Evolutionary conservation across 1,139 yeast species (phyloP).

Genomic region (Candida tetrigidarum): DNA sequence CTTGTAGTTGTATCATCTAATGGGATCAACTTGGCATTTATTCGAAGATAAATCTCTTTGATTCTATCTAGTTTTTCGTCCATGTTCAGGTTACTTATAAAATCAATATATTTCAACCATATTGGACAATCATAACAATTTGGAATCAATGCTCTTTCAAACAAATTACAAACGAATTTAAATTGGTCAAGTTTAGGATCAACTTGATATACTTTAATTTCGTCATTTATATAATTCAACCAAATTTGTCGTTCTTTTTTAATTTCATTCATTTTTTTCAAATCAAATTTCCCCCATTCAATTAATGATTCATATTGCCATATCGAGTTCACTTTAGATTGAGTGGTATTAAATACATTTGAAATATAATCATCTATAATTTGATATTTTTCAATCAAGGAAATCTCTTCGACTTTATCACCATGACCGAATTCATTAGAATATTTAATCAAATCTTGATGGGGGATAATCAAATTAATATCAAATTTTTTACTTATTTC

Average conservation of each 20-base stretch:
- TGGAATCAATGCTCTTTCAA: constrained; percentile 66
- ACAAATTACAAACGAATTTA: constrained; percentile 35
- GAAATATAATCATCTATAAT: constrained; percentile 48
- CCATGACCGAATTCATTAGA: constrained; percentile 26
- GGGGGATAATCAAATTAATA: constrained; percentile 34
- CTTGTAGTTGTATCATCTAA: constrained; percentile 40
- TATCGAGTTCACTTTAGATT: constrained; percentile 51
- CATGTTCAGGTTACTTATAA: constrained; percentile 26
- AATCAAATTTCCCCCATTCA: constrained; percentile 45
- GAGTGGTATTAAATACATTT: constrained; percentile 48
- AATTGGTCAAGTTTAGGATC: constrained; percentile 12
- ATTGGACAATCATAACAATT: constrained; percentile 50
- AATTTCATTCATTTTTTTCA: constrained; percentile 25
- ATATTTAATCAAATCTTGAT: constrained; percentile 24
- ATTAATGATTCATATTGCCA: constrained; percentile 68
- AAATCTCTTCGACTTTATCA: constrained; percentile 25
- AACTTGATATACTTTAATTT: constrained; percentile 24
- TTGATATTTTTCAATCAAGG: constrained; percentile 37
- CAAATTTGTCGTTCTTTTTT: constrained; percentile 48
- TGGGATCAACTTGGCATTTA: constrained; percentile 52
- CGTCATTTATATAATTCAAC: constrained; percentile 54
- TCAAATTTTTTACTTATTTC: constrained; percentile 43
- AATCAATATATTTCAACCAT: constrained; percentile 65
- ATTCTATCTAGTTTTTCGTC: constrained; percentile 28
- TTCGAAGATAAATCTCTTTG: constrained; percentile 40